These are phyloP conservation scores for Aspergillus hortae DNA, from an alignment of 2,329 filamentous ascomycete genomes.

Conservation along the genomic window DNA sequence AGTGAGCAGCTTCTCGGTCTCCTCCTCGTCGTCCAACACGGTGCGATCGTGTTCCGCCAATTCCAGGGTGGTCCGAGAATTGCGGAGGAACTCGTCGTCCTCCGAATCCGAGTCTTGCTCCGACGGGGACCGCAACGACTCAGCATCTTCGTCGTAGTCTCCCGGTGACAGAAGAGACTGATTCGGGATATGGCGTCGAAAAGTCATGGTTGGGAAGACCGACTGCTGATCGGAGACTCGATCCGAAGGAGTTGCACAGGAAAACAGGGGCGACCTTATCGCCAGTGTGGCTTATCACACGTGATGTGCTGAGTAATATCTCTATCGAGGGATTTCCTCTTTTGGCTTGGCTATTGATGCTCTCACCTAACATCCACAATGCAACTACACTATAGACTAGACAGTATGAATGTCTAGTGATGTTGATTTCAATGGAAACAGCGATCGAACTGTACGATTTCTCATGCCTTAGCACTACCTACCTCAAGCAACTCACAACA, in stretches of 20 bases:
- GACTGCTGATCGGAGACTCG: not conserved
- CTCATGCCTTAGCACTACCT: no score
- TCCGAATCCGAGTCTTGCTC: slow-evolving; percentile 75
- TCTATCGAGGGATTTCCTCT: no score
- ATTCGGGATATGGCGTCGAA: slow-evolving; percentile 22
- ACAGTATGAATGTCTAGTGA: no score
- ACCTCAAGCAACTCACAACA: no score
- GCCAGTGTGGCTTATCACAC: not conserved
- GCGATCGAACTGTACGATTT: no score
- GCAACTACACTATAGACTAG: no score
- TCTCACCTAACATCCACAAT: no score
- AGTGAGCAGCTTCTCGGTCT: slow-evolving; percentile 48
- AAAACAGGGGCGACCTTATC: not conserved
- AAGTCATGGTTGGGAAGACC: slow-evolving; percentile 18
- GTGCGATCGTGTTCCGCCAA: slow-evolving; percentile 66
- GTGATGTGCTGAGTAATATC: no score
- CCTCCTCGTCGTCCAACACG: slow-evolving; percentile 72
- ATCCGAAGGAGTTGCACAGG: not conserved
- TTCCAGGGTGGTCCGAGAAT: slow-evolving; percentile 66
- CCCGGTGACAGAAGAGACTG: slow-evolving; percentile 59
- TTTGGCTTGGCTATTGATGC: no score
- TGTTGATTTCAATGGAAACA: no score
- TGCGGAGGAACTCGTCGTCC: slow-evolving; percentile 65
- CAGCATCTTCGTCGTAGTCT: slow-evolving; percentile 66
- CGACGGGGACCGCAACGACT: slow-evolving; percentile 58